Evolutionary conservation across 192 early-diverging fungal species (phyloP), one percentile per base, ranked within the genome.

Genomic region (Chytriomyces sp.): DNA sequence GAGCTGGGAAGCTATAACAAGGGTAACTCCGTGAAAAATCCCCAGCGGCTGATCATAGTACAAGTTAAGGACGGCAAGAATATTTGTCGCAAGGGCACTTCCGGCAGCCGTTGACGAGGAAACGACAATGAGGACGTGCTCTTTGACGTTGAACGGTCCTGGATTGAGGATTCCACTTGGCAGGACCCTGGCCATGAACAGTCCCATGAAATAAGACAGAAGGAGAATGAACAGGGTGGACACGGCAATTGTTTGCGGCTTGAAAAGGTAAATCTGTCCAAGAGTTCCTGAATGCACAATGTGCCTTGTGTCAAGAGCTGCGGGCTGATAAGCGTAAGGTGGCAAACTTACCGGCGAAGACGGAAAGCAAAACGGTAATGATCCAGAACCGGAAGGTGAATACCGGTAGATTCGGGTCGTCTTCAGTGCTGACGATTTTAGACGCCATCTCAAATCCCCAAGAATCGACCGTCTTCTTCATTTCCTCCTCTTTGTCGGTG

Each of bases 101-200:
- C 5, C 39, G 26, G 39, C 8, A 44, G 72, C 70, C 4, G 56
- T 77, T 6, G 64, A 25, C 26, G 57, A 19, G 25, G 65, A 19
- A 38, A 91, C 84, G 5, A 87, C 86, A 38, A 92, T 91, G 5
- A 93, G 76, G 3, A 88, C 89, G 66, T 92, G 91, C 39, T 93
- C 92, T 70, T 95, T 95, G 73, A 90, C 86, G 75, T 83, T 90
- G 80, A 92, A 95, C 22, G 86, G 91, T 0, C 91, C 92, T 0
- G 90, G 90, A 69, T 95, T 95, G 14, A 68, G 36, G 44, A 64
- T 64, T 49, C 62, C 62, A 22, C 10, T 10, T 4, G 62, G 62
- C 12, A 64, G 1, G 8, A 59, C 36, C 17, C 26, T 52, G 19
- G 38, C 61, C 39, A 73, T 17, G 28, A 57, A 57, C 0, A 61